These are phyloP conservation scores for Globisporangium middletonii DNA, from an alignment of 352 stramenopile genomes.

Conservation along the genomic window DNA sequence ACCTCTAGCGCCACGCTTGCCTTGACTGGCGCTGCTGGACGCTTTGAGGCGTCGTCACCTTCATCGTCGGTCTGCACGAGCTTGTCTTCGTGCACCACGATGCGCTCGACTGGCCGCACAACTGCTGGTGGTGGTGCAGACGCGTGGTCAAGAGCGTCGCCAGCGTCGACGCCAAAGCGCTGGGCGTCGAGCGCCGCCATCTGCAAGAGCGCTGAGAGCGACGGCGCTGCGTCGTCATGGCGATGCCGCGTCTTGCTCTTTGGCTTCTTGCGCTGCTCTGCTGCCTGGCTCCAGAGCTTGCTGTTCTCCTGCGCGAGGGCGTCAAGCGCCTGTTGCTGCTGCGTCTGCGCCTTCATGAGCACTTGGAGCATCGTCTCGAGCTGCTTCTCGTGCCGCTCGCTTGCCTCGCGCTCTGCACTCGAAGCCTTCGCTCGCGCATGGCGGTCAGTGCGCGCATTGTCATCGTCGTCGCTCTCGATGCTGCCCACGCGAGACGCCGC, in stretches of 20 bases:
- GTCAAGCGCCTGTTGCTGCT: slow-evolving; percentile 64
- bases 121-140: too few species aligned
- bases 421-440: background rate
- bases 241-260: slow-evolving; percentile 1
- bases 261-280: slow-evolving; percentile 22
- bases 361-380: slow-evolving; percentile 60
- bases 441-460: background rate
- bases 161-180: slow-evolving; percentile 55
- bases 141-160: slow-evolving; percentile 13
- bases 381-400: slow-evolving; percentile 25
- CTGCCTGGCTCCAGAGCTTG: slow-evolving; percentile 26
- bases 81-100: slow-evolving; percentile 36
- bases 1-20: slow-evolving; percentile 13
- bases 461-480: slow-evolving; percentile 46
- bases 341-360: slow-evolving; percentile 44
- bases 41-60: background rate
- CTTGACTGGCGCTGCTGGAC: background rate
- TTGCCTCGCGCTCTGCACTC: slow-evolving; percentile 6
- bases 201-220: slow-evolving; percentile 26
- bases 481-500: slow-evolving; percentile 25
- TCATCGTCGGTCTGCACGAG: slow-evolving; percentile 53
- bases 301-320: slow-evolving; percentile 50
- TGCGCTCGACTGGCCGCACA: background rate
- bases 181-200: slow-evolving; percentile 57
- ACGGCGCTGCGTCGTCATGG: slow-evolving; percentile 17